These are phyloP conservation scores for Pythium pectinolyticum DNA, from an alignment of 352 stramenopile genomes.

Conservation along the genomic window DNA sequence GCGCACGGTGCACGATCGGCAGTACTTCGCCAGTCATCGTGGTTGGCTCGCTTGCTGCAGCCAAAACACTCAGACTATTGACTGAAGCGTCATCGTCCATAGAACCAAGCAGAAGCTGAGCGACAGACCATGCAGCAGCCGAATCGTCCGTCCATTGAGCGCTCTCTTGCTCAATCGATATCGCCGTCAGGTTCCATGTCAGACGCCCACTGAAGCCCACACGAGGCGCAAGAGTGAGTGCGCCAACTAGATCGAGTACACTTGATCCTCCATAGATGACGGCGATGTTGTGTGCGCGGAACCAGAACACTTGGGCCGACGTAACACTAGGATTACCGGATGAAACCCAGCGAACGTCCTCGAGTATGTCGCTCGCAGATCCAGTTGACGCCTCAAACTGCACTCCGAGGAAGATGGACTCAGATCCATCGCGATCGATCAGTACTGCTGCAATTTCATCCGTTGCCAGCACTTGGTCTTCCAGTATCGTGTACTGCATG, in stretches of 20 bases:
- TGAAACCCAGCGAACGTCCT: conserved; percentile 13
- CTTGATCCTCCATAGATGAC: not conserved
- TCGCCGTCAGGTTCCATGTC: conserved; percentile 6
- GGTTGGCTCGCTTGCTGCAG: not conserved
- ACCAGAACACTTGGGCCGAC: conserved; percentile 2
- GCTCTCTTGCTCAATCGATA: conserved; percentile 17
- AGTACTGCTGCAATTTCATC: conserved; percentile 30
- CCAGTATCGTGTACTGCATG: conserved; percentile 19
- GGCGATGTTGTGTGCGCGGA: conserved; percentile 11
- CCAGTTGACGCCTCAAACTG: conserved; percentile 23
- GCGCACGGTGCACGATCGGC: conserved; percentile 32
- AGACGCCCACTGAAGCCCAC: conserved; percentile 24
- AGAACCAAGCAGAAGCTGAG: not conserved
- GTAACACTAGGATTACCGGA: not conserved
- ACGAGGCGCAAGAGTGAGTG: not conserved
- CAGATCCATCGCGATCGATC: conserved; percentile 40
- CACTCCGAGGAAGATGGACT: conserved; percentile 34
- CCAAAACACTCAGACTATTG: not conserved
- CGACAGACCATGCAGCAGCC: not conserved
- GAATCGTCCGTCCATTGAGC: not conserved
- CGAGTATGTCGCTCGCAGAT: conserved; percentile 22
- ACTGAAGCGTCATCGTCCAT: not conserved
- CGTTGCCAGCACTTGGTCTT: conserved; percentile 32
- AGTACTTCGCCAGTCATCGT: not conserved
- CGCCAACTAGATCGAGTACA: conserved; percentile 9